phyloP scores from a whole-genome alignment of 306 rosid genomes.

The Lablab purpureus region DNA sequence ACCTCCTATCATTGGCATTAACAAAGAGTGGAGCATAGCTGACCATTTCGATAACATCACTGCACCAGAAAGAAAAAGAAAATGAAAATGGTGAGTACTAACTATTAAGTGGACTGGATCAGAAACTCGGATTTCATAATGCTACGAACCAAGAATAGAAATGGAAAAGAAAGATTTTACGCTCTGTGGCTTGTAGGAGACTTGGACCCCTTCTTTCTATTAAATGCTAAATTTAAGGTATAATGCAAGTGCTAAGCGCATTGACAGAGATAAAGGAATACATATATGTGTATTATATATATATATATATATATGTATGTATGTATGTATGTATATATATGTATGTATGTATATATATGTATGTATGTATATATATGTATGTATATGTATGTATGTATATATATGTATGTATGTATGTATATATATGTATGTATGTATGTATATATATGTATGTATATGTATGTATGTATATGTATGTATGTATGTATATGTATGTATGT shows the following conservation, averaged over 20 bases:
- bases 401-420: no score
- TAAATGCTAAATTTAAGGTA: constrained; percentile 12
- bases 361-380: no score
- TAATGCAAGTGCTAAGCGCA: not conserved
- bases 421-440: no score
- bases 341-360: no score
- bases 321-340: no score
- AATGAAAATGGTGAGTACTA: constrained; percentile 39
- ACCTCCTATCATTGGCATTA: constrained; percentile 79
- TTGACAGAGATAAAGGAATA: not conserved
- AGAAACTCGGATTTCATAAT: constrained; percentile 33
- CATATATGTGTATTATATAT: no score
- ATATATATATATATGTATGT: no score
- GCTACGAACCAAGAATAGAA: not conserved
- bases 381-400: no score
- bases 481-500: no score
- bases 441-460: no score
- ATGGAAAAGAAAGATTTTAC: not conserved
- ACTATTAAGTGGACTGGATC: constrained; percentile 30
- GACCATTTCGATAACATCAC: constrained; percentile 80
- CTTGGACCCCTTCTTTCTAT: not conserved
- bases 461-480: no score
- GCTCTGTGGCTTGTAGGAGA: not conserved
- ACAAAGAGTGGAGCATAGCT: constrained; percentile 99
- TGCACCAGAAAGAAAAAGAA: constrained; percentile 53